Conservation (phyloP, 441 rosid species). For the Brassica balearica region DNA sequence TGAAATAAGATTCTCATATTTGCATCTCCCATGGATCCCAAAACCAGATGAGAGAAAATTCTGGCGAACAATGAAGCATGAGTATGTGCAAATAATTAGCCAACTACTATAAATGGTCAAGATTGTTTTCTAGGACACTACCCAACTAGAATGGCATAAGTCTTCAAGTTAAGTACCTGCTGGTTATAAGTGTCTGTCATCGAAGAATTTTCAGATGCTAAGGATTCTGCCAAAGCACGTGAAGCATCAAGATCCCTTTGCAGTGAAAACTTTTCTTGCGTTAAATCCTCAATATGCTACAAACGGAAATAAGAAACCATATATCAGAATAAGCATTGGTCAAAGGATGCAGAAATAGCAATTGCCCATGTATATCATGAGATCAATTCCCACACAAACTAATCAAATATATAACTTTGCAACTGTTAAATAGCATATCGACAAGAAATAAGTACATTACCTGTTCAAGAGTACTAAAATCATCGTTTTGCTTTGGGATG, state of each 20-base stretch:
- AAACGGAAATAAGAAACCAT: slow-evolving; percentile 31
- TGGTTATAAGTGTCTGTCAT: slow-evolving; percentile 87
- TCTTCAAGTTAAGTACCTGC: slow-evolving; percentile 56
- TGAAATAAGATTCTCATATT: slow-evolving; percentile 20
- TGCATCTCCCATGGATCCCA: slow-evolving; percentile 21
- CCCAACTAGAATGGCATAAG: slow-evolving; percentile 27
- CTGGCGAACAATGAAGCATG: slow-evolving; percentile 25
- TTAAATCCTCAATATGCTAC: slow-evolving; percentile 95
- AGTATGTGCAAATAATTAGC: slow-evolving; percentile 11
- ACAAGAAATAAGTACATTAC: slow-evolving; percentile 46
- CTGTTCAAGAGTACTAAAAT: slow-evolving; percentile 94
- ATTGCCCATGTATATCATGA: neutral
- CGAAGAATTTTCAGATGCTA: slow-evolving; percentile 91
- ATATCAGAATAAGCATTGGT: slow-evolving; percentile 17
- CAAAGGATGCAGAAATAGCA: neutral
- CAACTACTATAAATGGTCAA: slow-evolving; percentile 15
- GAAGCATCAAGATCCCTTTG: slow-evolving; percentile 96
- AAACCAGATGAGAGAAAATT: slow-evolving; percentile 25
- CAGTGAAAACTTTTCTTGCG: slow-evolving; percentile 87
- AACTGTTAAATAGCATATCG: slow-evolving; percentile 26
- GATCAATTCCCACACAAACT: slow-evolving; percentile 18
- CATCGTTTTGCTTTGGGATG: slow-evolving; percentile 73
- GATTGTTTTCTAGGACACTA: neutral
- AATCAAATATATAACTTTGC: slow-evolving; percentile 23
- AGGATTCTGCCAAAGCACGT: slow-evolving; percentile 78